Base-by-base conservation (phyloP, 192 early-diverging fungal species). In the Gigaspora rosea region DNA sequence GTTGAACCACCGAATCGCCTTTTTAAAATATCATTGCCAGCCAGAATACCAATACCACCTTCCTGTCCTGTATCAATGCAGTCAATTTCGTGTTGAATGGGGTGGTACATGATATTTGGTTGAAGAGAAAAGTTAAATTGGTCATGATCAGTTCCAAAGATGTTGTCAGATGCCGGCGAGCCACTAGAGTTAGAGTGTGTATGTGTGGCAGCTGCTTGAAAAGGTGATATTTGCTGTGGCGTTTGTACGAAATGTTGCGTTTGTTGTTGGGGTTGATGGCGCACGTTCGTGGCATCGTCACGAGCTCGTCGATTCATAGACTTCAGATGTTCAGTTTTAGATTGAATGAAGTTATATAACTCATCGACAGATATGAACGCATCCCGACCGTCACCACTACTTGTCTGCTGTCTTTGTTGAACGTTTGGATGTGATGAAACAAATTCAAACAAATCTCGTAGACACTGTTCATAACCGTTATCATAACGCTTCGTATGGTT, bases 381-480 rank as follows among this genome's bases (percentile, higher is more conserved):
- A 18, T 66, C 36, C 9, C 59, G 18, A 16, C 36, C 59, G 32
- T 48, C 64, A 22, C 49, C 63, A 8, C 50, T 49, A 41, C 41
- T 41, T 41, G 15, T 52, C 36, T 76, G 74, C 11, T 12, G 33
- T 61, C 56, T 73, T 75, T 65, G 59, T 64, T 76, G 74, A 27
- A 74, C 73, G 27, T 32, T 59, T 22, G 56, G 73, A 41, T 76
- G 74, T 15, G 74, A 22, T 18, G 65, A 10, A 54, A 76, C 15
- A 65, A 66, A 76, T 13, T 51, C 59, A 62, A 76, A 52, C 27
- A 76, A 66, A 65, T 76, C 74, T 54, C 22, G 13, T 32, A 76
- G 48, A 76, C 74, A 76, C 27, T 76, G 50, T 76, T 76, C 57
- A 76, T 76, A 76, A 33, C 74, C 74, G 33, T 15, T 66, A n/a